phyloP scores from a whole-genome alignment of 2,329 filamentous ascomycete species.

The Diaporthe helianthi region DNA sequence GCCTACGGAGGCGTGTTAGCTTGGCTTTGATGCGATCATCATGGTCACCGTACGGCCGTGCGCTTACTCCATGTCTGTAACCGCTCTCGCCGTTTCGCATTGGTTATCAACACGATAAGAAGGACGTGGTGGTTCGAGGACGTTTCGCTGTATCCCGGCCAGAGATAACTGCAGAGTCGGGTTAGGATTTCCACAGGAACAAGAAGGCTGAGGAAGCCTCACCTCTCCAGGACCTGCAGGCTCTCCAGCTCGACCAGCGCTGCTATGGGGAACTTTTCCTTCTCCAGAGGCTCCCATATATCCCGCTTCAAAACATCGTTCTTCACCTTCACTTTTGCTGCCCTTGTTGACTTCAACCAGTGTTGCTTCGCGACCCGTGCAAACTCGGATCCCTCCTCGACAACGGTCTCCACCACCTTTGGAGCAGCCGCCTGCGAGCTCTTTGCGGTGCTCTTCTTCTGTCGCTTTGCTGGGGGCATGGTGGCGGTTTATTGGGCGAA shows the following conservation, averaged over 20 bases:
- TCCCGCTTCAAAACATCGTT: conserved; percentile 85
- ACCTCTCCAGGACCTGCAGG: conserved; percentile 87
- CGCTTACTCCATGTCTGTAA: conserved; percentile 84
- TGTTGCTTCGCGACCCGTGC: conserved; percentile 81
- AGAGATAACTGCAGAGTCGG: conserved; percentile 72
- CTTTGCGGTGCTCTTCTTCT: conserved; percentile 59
- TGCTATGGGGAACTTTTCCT: conserved; percentile 77
- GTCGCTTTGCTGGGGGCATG: conserved; percentile 68
- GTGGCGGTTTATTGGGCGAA: conserved; percentile 33
- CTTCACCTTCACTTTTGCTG: conserved; percentile 69
- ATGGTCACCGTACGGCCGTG: background rate
- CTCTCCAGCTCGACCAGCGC: conserved; percentile 86
- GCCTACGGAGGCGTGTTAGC: conserved; percentile 52
- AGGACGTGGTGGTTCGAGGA: conserved; percentile 92
- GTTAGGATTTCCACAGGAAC: conserved; percentile 38
- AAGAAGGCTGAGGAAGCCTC: conserved; percentile 36
- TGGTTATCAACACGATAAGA: conserved; percentile 83
- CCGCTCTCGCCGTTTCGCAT: conserved; percentile 86
- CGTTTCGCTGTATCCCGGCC: conserved; percentile 90
- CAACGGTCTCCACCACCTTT: conserved; percentile 72
- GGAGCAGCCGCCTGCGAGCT: conserved; percentile 58
- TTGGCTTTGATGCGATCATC: background rate
- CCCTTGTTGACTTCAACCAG: conserved; percentile 76
- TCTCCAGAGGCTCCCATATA: conserved; percentile 89
- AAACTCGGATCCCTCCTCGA: conserved; percentile 67